Evolutionary conservation across 1,284 basidiomycete species (phyloP).

Genomic region (Gomphus sp.): DNA sequence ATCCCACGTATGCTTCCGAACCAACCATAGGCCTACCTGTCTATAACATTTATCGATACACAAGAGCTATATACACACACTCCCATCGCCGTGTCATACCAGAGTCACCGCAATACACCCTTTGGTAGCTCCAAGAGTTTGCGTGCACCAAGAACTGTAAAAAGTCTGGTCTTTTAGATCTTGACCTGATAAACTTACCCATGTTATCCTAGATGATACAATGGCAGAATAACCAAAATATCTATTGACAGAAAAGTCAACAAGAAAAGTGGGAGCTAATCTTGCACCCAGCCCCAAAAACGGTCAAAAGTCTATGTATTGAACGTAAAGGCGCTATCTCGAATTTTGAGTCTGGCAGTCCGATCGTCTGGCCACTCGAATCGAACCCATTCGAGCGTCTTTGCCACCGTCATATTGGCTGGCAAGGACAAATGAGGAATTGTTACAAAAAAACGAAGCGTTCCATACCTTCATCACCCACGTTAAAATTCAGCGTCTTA

Average conservation of each 20-base stretch:
- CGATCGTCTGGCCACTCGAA: conserved; percentile 82
- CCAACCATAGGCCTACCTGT: too few relatives aligned
- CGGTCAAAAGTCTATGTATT: conserved; percentile 42
- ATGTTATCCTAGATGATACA: neutral
- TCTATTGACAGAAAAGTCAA: neutral
- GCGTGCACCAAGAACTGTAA: too few relatives aligned
- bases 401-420: neutral
- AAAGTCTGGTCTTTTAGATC: too few relatives aligned
- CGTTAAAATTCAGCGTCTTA: conserved; percentile 69
- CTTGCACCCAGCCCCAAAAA: neutral
- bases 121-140: too few relatives aligned
- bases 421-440: neutral
- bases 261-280: too few relatives aligned
- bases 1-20: too few relatives aligned
- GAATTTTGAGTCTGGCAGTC: conserved; percentile 73
- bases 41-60: too few relatives aligned
- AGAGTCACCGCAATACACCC: too few relatives aligned
- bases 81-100: too few relatives aligned
- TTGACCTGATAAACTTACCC: neutral
- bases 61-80: too few relatives aligned
- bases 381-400: conserved; percentile 62
- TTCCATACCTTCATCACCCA: conserved; percentile 34
- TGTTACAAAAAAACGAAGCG: neutral
- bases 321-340: conserved; percentile 76
- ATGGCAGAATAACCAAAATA: neutral